phyloP scores from a whole-genome alignment of 2,329 filamentous ascomycete genomes.

The Talaromyces marneffei region DNA sequence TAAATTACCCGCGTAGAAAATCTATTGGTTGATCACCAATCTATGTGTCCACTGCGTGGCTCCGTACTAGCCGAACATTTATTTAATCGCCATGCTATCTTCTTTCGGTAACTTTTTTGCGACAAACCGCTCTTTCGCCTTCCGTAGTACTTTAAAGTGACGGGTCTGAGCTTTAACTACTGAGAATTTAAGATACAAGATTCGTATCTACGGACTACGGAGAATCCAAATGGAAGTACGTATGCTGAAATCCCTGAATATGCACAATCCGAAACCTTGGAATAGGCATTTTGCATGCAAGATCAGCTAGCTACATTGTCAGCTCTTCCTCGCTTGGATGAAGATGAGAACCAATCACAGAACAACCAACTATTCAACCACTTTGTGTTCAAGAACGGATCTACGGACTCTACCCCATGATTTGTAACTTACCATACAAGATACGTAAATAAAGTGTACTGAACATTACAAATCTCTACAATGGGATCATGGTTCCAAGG shows the following conservation, averaged over 20 bases:
- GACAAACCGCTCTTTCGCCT: not conserved
- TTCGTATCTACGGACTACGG: too few relatives aligned
- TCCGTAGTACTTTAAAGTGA: not conserved
- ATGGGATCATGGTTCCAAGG: not conserved
- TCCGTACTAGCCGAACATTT: too few relatives aligned
- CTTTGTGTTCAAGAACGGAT: not conserved
- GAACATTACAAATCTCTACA: not conserved
- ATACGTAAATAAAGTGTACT: not conserved
- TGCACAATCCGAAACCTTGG: not conserved
- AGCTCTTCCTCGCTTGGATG: not conserved
- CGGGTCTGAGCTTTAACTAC: not conserved
- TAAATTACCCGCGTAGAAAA: not conserved
- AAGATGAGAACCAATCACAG: not conserved
- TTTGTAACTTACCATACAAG: not conserved
- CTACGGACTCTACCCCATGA: slow-evolving; percentile 5
- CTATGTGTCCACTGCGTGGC: not conserved
- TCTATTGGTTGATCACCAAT: not conserved
- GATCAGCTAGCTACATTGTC: not conserved
- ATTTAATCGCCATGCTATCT: not conserved
- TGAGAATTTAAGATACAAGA: not conserved
- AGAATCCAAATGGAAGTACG: too few relatives aligned
- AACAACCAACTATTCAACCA: not conserved
- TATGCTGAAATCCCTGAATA: not conserved
- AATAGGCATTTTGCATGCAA: not conserved
- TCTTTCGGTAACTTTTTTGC: not conserved